Base-by-base conservation (phyloP, 106 monocot species). In the Gastrodia elata region DNA sequence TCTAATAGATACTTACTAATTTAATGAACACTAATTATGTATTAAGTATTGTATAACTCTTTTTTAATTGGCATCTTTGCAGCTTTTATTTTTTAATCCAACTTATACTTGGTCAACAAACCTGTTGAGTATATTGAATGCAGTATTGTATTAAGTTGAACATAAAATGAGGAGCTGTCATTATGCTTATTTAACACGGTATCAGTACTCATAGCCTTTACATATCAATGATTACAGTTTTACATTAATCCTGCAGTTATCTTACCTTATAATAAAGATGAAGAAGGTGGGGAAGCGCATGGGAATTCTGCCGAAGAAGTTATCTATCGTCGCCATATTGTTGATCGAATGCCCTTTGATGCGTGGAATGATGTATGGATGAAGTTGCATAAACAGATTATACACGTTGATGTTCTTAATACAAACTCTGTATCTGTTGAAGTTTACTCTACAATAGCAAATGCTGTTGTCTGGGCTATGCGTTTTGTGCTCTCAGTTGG, bases 351-450 rank as follows among this genome's bases (percentile, higher is more conserved):
- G 92, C 92, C 92, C 25, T 83, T 92, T 87, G 86, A 92, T 79
- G 80, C 83, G 48, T 92, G 92, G 92, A 92, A 89, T 89, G 89
- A 92, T 76, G 75, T 89, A 39, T 89, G 92, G 92, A 77, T 81
- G 76, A 92, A 84, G 69, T 76, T 92, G 76, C 92, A 92, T 46
- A 78, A 81, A 49, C 92, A 92, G 83, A 78, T 92, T 59, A 35
- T 89, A 78, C 82, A 89, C 77, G 83, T 92, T 77, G 92, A 92
- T 83, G 92, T 92, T 77, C 72, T 89, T 59, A 92, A 89, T 81
- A 87, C 89, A 35, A 77, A 92, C 77, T 52, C 89, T 74, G 86
- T 89, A 59, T 78, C 84, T 77, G 84, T 89, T 55, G 92, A 92
- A 79, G 81, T 92, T 39, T 92, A 92, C 77, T 89, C 89, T 34